Base-by-base conservation (phyloP, 345 rosid genomes). In the Nasturtium officinale region DNA sequence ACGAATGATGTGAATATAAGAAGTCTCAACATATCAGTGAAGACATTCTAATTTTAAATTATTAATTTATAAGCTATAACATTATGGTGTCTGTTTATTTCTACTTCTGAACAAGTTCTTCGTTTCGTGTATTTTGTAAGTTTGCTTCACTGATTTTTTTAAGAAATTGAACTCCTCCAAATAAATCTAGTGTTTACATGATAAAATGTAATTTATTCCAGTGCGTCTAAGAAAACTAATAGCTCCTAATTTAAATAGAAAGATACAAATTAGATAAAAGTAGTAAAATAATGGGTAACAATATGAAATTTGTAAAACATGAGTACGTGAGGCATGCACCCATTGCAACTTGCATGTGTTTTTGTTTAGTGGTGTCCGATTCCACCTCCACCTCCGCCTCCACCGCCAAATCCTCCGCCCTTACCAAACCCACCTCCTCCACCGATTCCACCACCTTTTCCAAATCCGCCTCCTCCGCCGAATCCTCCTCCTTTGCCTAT, bases 341-440 rank as follows among this genome's bases (percentile, higher is more conserved):
- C 62, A 50, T 21, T 61, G 69, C 65, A 69, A 43, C 45, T 20
- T 69, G 63, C 42, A 48, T 52, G 57, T 18, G 16, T 40, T 42
- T 52, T 21, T 10, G 55, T 26, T 68, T 57, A 76, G 26, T 61
- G 79, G 33, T 76, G 79, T 61, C 75, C 79, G 23, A 61, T 53
- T 48, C 65, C 72, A 0, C 70, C 65, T 5, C 65, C 77, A 0
- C 70, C 61, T 46, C 62, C 61, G 2, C 80, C 76, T 7, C 79
- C 76, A 1, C 76, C 77, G 5, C 72, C 72, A 3, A 76, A 43
- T 2, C 72, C 79, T 5, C 57, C 67, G 12, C 82, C 76, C 45
- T 71, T 76, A 0, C 74, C 79, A 11, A 37, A 70, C 25, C 77
- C 83, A 1, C 73, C 75, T 2, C 75, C 75, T 2, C 78, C 70